These are phyloP conservation scores for Phytophthora multivora DNA, from an alignment of 352 stramenopile species.

Conservation along the genomic window DNA sequence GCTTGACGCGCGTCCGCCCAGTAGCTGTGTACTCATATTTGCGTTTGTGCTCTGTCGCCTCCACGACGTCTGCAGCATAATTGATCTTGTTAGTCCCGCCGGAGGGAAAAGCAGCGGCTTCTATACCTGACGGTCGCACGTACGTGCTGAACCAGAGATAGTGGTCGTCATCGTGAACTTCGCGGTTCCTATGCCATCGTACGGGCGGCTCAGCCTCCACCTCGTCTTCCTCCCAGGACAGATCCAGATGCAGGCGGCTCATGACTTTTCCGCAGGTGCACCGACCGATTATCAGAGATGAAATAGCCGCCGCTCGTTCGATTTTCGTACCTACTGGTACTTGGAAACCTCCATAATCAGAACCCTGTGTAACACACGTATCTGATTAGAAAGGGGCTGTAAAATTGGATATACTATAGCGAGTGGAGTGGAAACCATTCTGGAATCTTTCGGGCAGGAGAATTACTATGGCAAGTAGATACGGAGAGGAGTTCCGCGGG, in stretches of 20 bases:
- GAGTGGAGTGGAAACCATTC: constrained; percentile 42
- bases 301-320: constrained; percentile 23
- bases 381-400: background rate
- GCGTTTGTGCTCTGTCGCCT: constrained; percentile 67
- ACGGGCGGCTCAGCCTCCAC: constrained; percentile 19
- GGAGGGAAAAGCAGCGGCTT: background rate
- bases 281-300: constrained; percentile 3
- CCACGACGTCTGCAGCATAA: constrained; percentile 62
- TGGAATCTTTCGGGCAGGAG: constrained; percentile 41
- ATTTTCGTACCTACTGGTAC: background rate
- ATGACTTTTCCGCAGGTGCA: constrained; percentile 10
- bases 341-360: constrained; percentile 6
- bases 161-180: constrained; percentile 22
- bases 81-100: no score
- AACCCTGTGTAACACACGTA: background rate
- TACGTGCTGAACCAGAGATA: constrained; percentile 76
- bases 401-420: constrained; percentile 2
- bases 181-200: constrained; percentile 15
- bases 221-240: constrained; percentile 45
- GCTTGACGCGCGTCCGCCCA: constrained; percentile 74
- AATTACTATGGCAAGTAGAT: constrained; percentile 62
- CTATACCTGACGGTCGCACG: constrained; percentile 59
- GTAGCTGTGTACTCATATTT: constrained; percentile 83
- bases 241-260: constrained; percentile 32
- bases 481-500: constrained; percentile 71